Evolutionary conservation across 495 filamentous ascomycete species (phyloP).

Genomic region (Neurospora tetrasperma): DNA sequence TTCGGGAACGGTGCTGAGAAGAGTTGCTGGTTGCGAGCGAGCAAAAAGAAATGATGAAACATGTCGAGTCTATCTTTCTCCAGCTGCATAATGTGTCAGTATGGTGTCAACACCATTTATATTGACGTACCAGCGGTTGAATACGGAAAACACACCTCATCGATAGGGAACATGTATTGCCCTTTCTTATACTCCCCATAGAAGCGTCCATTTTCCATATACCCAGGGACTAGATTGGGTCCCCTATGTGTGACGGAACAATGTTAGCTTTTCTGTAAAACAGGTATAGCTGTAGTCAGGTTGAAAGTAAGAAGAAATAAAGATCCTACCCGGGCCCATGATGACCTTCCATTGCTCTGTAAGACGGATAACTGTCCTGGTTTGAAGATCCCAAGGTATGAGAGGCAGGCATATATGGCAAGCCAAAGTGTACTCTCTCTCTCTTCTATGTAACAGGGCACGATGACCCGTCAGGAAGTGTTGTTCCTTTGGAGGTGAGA

Average conservation of each 20-base stretch:
- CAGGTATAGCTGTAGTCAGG: not conserved
- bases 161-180: constrained; percentile 52
- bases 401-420: not conserved
- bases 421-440: not conserved
- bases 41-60: constrained; percentile 62
- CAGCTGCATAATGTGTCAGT: constrained; percentile 27
- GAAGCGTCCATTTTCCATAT: constrained; percentile 1
- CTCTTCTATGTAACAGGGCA: not conserved
- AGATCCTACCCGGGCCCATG: not conserved
- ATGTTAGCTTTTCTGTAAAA: not conserved
- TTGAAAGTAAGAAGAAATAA: not conserved
- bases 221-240: not conserved
- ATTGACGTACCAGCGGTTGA: not conserved
- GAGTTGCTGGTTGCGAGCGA: constrained; percentile 51
- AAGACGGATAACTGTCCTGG: not conserved
- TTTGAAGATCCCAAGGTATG: not conserved
- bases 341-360: not conserved
- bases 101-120: not conserved
- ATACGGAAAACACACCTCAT: constrained; percentile 38
- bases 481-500: not conserved
- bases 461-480: not conserved
- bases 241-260: not conserved
- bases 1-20: constrained; percentile 43
- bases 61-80: constrained; percentile 73
- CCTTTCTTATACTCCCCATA: constrained; percentile 43